These are phyloP conservation scores for Groenewaldozyma tartarivorans DNA, from an alignment of 805 yeast genomes.

Conservation along the genomic window DNA sequence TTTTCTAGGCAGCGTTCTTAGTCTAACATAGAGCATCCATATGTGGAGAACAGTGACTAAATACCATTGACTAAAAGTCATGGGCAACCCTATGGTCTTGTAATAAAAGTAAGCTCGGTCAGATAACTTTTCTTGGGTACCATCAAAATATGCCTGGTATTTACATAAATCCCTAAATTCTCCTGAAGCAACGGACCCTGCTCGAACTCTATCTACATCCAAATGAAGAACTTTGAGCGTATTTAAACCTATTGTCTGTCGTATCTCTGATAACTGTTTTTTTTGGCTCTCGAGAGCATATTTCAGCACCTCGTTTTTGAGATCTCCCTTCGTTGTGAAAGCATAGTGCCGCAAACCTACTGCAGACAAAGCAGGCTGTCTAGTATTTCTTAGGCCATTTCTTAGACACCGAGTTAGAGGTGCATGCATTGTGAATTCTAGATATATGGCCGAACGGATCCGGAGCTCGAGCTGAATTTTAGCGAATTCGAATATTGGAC, in stretches of 20 bases:
- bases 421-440: no score
- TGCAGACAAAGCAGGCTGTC: no score
- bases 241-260: background rate
- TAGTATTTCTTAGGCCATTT: no score
- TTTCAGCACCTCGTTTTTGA: slow-evolving; percentile 21
- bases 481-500: no score
- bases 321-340: slow-evolving; percentile 16
- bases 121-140: slow-evolving; percentile 32
- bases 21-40: slow-evolving; percentile 89
- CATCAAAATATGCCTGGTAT: slow-evolving; percentile 46
- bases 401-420: no score
- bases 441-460: no score
- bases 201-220: slow-evolving; percentile 86
- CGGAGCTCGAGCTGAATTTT: no score
- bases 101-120: slow-evolving; percentile 77
- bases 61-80: slow-evolving; percentile 91
- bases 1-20: slow-evolving; percentile 92
- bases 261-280: background rate
- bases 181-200: slow-evolving; percentile 93
- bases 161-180: slow-evolving; percentile 80
- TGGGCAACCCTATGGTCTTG: slow-evolving; percentile 70
- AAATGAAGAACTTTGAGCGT: slow-evolving; percentile 37
- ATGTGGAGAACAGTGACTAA: slow-evolving; percentile 84
- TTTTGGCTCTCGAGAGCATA: background rate
- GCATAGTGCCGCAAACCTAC: no score